phyloP scores from a whole-genome alignment of 2,329 filamentous ascomycete genomes.

The Fusarium euwallaceae region DNA sequence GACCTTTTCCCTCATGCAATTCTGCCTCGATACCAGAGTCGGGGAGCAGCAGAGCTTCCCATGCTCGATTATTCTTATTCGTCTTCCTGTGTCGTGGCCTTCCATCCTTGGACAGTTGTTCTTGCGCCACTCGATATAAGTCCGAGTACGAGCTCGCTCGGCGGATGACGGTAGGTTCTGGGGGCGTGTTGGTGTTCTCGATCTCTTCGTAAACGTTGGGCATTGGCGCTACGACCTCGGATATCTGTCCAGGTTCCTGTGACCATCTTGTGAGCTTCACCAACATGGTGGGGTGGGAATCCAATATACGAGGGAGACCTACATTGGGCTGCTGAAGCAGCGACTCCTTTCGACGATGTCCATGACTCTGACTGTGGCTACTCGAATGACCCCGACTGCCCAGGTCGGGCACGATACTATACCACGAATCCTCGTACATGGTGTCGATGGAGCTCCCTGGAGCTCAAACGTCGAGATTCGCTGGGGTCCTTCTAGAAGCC shows the following conservation, averaged over 20 bases:
- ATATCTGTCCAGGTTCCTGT: conserved; percentile 66
- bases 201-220: conserved; percentile 70
- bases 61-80: conserved; percentile 59
- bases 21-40: conserved; percentile 36
- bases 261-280: conserved; percentile 43
- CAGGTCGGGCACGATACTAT: conserved; percentile 78
- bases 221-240: conserved; percentile 68
- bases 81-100: conserved; percentile 55
- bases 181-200: conserved; percentile 69
- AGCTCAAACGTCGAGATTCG: conserved; percentile 34
- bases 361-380: conserved; percentile 57
- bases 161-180: conserved; percentile 73
- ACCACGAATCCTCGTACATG: conserved; percentile 90
- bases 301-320: conserved; percentile 14
- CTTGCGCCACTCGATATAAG: conserved; percentile 75
- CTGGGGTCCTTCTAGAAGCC: conserved; percentile 45
- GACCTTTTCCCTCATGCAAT: conserved; percentile 36
- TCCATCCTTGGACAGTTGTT: conserved; percentile 67
- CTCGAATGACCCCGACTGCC: conserved; percentile 63
- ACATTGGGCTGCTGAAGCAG: conserved; percentile 77
- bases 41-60: conserved; percentile 63
- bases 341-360: conserved; percentile 76
- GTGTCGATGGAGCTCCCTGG: conserved; percentile 41
- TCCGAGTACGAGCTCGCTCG: conserved; percentile 82
- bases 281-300: conserved; percentile 31